phyloP scores from a whole-genome alignment of 1,284 basidiomycete genomes.

The Flammula alnicola region DNA sequence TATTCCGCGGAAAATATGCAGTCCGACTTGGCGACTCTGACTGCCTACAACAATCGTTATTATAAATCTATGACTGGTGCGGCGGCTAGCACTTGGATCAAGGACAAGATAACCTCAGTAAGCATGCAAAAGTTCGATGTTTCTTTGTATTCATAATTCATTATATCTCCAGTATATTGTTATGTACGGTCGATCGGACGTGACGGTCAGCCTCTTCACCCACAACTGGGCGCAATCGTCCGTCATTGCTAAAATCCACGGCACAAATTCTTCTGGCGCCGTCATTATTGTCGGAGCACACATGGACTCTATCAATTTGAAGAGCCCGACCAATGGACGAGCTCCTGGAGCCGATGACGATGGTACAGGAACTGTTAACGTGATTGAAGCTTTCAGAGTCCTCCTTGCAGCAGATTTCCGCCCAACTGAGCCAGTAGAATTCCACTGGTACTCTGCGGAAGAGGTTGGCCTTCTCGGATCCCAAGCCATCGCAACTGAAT shows the following conservation, averaged over 20 bases:
- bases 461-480: constrained; percentile 71
- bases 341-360: constrained; percentile 77
- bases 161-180: constrained; percentile 21
- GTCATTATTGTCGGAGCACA: constrained; percentile 67
- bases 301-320: constrained; percentile 65
- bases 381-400: constrained; percentile 63
- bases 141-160: too few species aligned
- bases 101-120: constrained; percentile 38
- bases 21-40: constrained; percentile 40
- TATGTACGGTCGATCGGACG: constrained; percentile 38
- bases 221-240: constrained; percentile 72
- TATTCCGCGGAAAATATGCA: constrained; percentile 49
- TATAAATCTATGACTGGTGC: constrained; percentile 46
- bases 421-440: constrained; percentile 63
- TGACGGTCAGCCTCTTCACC: constrained; percentile 56
- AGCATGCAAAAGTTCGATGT: too few species aligned
- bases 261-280: constrained; percentile 38
- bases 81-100: constrained; percentile 44
- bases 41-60: constrained; percentile 52
- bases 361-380: constrained; percentile 70
- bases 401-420: constrained; percentile 56
- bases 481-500: constrained; percentile 64
- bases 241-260: constrained; percentile 61
- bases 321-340: constrained; percentile 43
- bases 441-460: constrained; percentile 71